phyloP scores from a whole-genome alignment of 2,329 filamentous ascomycete species.

The Paracoccidioides brasiliensis region DNA sequence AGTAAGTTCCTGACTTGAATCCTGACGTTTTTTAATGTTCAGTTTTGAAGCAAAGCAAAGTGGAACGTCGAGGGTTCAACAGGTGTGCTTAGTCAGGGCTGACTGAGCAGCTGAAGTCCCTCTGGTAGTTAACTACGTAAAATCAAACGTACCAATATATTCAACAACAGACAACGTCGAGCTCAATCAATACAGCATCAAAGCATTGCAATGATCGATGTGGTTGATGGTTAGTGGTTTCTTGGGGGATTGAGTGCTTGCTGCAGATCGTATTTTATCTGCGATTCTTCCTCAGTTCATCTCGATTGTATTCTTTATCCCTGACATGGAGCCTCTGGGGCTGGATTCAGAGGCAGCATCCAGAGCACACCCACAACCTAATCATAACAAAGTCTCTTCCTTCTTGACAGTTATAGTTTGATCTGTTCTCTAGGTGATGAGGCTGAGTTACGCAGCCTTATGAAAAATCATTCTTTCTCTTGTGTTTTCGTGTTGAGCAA shows the following conservation, averaged over 20 bases:
- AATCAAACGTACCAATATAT: not conserved
- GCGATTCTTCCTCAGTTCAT: not conserved
- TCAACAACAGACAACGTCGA: not conserved
- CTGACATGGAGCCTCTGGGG: not conserved
- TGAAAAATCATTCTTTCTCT: not conserved
- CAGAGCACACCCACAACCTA: not conserved
- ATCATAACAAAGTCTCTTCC: not conserved
- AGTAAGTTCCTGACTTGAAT: too few species aligned
- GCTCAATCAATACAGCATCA: not conserved
- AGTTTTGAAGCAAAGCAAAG: too few species aligned
- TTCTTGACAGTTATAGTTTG: not conserved
- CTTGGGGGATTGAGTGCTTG: not conserved
- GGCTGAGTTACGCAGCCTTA: not conserved
- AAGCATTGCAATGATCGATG: conserved; percentile 1
- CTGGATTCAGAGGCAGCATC: not conserved
- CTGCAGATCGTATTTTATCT: not conserved
- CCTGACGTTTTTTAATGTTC: too few species aligned
- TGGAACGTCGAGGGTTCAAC: too few species aligned
- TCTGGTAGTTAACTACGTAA: not conserved
- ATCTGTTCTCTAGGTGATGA: not conserved
- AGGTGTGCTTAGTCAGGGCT: not conserved
- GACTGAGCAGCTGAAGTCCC: not conserved
- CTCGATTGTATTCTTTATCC: not conserved
- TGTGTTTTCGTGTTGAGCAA: not conserved
- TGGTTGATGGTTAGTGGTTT: not conserved